Evolutionary conservation across 2,329 filamentous ascomycete species (phyloP).

Genomic region (Aureobasidium pullulans): DNA sequence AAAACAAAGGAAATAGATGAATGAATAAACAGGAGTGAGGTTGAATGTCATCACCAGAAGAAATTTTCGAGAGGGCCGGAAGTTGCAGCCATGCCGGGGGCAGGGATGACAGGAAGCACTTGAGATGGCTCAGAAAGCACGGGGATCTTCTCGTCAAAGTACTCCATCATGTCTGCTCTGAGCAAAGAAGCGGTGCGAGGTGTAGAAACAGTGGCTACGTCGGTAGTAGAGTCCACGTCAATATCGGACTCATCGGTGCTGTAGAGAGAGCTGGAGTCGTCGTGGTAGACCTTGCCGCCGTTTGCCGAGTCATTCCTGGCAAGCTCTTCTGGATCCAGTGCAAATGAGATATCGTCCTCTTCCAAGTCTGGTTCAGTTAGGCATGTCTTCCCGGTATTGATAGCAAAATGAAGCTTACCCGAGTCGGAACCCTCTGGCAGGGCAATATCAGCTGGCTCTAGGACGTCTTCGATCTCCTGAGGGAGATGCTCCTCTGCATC

Average conservation of each 20-base stretch:
- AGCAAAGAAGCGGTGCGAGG: conserved; percentile 5
- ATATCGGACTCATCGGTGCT: neutral
- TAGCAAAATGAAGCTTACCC: neutral
- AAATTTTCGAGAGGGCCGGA: conserved; percentile 26
- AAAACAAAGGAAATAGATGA: neutral
- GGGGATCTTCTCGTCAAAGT: conserved; percentile 22
- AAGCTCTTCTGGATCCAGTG: neutral
- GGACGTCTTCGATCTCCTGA: neutral
- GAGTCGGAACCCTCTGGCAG: neutral
- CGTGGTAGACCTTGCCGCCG: conserved; percentile 5
- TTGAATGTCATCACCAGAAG: neutral
- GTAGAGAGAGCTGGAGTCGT: conserved; percentile 6
- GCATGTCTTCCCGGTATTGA: neutral
- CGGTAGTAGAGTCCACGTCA: neutral
- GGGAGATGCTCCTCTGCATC: neutral
- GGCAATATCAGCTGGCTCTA: neutral
- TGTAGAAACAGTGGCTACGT: conserved; percentile 8
- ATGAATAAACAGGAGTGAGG: neutral
- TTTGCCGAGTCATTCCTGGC: conserved; percentile 7
- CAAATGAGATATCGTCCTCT: neutral
- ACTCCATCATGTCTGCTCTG: conserved; percentile 7
- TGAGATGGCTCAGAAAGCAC: conserved; percentile 19
- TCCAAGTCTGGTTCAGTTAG: neutral
- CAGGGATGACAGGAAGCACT: conserved; percentile 12
- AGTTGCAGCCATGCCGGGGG: conserved; percentile 27